Base-by-base conservation (phyloP, 1,284 basidiomycete genomes). In the Cryptococcus sp. region DNA sequence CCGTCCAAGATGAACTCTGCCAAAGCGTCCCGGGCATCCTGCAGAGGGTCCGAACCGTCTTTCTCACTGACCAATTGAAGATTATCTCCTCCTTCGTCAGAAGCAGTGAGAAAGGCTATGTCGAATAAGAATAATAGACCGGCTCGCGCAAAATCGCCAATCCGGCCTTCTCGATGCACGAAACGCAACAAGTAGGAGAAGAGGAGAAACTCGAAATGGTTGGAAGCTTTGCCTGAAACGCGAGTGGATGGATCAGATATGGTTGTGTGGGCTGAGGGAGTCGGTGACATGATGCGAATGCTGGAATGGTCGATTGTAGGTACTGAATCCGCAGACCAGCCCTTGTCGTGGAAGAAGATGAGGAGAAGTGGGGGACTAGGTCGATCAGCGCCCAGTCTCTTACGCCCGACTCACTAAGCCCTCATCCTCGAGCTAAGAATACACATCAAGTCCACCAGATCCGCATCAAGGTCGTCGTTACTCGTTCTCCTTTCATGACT, bases 141-240 rank as follows among this genome's bases (percentile, higher is more conserved):
- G 3, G 91, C 91, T 11, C 95, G 86, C 3, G 95, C 93, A 70
- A 92, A 91, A 73, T 97, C 93, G 16, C 95, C 95, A 26, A 92
- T 93, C 34, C 89, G 85, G 26, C 93, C 93, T 79, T 98, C 94
- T 52, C 93, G 86, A 73, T 98, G 95, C 20, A 93, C 89, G 71
- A 94, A 98, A 3, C 93, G 91, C 19, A 98, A 85, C 38, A 99
- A 86, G 72, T 96, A 96, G 65, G 94, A 92, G 82, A 98, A 97
- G 13, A 96, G 81, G 11, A 95, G 83, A 70, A 95, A 96, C 72
- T 96, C 93, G 69, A 94, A 94, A 79, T 93, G 68, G 40, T 59
- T 62, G 40, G 59, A 56, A 15, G 48, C 45, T 45, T 54, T 58
- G 52, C 39, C 54, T 10, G 29, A 49, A 23, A 54, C 46, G 34